phyloP scores from a whole-genome alignment of 208 protist species.

The Trichomonas vaginalis region DNA sequence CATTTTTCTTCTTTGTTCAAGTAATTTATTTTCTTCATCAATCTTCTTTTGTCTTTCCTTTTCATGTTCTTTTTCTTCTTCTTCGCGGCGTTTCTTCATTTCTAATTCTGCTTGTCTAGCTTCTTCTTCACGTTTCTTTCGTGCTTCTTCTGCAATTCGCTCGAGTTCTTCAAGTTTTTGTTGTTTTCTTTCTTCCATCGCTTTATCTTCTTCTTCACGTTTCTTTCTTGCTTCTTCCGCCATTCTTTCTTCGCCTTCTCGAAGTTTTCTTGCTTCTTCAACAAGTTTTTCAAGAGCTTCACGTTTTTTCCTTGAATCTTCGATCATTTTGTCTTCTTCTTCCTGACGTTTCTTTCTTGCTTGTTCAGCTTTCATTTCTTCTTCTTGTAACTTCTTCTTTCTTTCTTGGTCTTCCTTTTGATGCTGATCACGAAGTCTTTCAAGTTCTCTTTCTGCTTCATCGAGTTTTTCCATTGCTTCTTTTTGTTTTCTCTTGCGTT shows the following conservation, averaged over 20 bases:
- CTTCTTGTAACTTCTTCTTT: background rate
- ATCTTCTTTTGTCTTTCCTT: background rate
- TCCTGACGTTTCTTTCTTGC: background rate
- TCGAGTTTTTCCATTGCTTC: background rate
- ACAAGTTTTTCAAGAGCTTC: background rate
- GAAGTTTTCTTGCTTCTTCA: background rate
- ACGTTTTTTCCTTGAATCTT: background rate
- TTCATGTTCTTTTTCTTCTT: background rate
- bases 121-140: background rate
- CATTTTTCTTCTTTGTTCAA: background rate
- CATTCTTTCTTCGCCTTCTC: background rate
- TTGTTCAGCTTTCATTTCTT: background rate
- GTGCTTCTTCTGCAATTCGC: background rate
- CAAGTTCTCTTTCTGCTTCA: background rate
- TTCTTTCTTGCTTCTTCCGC: background rate
- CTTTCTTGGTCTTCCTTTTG: background rate
- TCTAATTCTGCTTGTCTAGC: background rate
- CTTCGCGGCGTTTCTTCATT: background rate
- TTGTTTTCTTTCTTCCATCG: background rate
- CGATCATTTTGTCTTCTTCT: background rate
- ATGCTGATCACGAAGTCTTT: background rate
- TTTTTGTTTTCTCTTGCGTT: background rate
- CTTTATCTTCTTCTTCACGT: background rate
- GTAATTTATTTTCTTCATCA: background rate
- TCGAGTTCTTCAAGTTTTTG: background rate